Evolutionary conservation across 73 alveolate species (phyloP).

Genomic region (Urostyla sp.): DNA sequence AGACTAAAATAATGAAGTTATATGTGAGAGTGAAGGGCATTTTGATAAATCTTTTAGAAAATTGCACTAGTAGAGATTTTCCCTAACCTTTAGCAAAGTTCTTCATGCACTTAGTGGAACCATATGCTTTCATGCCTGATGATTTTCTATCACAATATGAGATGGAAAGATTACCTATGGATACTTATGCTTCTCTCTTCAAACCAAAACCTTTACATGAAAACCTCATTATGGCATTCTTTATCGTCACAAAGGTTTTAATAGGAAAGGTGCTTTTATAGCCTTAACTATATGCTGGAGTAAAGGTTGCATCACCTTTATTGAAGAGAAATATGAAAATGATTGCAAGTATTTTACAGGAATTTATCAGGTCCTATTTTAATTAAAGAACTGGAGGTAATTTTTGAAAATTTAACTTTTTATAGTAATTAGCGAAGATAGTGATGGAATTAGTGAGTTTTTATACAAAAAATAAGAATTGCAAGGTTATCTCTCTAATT

Average conservation of each 20-base stretch:
- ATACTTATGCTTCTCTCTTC: conserved; percentile 32
- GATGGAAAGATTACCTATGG: conserved; percentile 9
- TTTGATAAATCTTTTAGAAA: conserved; percentile 17
- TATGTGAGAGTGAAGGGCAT: conserved; percentile 62
- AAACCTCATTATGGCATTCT: conserved; percentile 43
- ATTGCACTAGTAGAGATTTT: conserved; percentile 16
- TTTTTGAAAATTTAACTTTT: too few relatives aligned
- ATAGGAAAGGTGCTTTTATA: conserved; percentile 13
- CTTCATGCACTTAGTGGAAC: background rate
- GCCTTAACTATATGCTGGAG: conserved; percentile 39
- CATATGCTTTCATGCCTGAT: conserved; percentile 49
- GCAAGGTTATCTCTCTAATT: too few relatives aligned
- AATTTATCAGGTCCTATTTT: too few relatives aligned
- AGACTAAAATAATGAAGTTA: conserved; percentile 30
- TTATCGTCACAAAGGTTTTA: conserved; percentile 41
- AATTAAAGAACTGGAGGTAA: too few relatives aligned
- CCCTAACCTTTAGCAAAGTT: conserved; percentile 25
- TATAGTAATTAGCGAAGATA: too few relatives aligned
- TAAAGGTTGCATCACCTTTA: background rate
- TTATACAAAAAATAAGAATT: too few relatives aligned
- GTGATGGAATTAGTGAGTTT: too few relatives aligned
- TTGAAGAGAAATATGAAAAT: conserved; percentile 2
- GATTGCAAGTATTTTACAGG: conserved; percentile 16
- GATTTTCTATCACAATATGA: conserved; percentile 19
- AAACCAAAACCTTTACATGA: background rate